Base-by-base conservation (phyloP, 768 basidiomycete species). In the Hydnomerulius pinastri region DNA sequence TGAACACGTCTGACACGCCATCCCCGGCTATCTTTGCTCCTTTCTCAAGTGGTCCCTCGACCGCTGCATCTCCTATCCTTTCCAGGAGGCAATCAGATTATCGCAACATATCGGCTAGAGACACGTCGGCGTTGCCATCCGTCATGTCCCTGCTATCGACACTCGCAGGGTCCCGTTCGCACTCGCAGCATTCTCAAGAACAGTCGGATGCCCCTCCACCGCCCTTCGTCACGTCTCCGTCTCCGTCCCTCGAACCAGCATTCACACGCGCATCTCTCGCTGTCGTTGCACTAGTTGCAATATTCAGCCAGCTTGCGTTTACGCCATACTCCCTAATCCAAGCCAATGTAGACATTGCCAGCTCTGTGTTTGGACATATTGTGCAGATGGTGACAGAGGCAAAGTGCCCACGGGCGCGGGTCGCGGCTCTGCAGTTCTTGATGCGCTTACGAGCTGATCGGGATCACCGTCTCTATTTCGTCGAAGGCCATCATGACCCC, bases 361-460 rank as follows among this genome's bases (percentile, higher is more conserved):
- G 82, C 6, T 70, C 70, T 1, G 66, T 90, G 13, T 90, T 80
- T 65, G 53, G 66, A 0, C 70, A 73, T 38, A 68, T 90, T 38
- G 59, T 89, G 12, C 66, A 72, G 17, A 65, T 87, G 12, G 61
- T 78, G 4, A 60, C 68, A 0, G 64, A 72, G 18, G 76, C 78
- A 2, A 76, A 72, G 53, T 82, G 82, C 8, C 58, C 81, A 0
- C 74, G 80, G 33, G 86, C 87, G 0, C 76, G 91, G 20, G 64
- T 98, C 15, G 73, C 82, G 11, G 77, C 87, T 4, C 73, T 98
- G 17, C 91, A 93, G 63, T 97, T 96, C 74, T 65, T 97, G 55
- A 83, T 94, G 75, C 83, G 92, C 12, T 73, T 98, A 17, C 79
- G 96, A 48, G 93, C 90, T 1, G 95, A 97, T 63, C 83, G 90